Evolutionary conservation across 495 filamentous ascomycete species (phyloP).

Genomic region (Xylaria cubensis): DNA sequence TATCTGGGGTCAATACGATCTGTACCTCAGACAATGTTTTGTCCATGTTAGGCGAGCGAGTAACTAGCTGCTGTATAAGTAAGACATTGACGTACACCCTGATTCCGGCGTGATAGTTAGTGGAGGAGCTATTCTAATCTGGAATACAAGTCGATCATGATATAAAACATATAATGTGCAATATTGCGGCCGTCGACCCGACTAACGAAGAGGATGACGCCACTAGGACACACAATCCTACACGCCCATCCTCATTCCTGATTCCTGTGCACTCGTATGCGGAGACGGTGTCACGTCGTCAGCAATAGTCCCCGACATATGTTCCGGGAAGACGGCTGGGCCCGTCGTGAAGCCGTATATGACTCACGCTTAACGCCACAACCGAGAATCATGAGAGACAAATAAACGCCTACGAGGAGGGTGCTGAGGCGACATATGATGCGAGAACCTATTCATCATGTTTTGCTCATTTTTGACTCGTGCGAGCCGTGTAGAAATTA

Average conservation of each 20-base stretch:
- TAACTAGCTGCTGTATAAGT: too few relatives aligned
- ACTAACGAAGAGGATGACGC: neutral
- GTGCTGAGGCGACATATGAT: neutral
- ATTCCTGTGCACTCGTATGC: neutral
- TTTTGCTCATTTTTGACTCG: neutral
- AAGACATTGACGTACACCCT: conserved; percentile 6
- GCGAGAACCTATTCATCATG: neutral
- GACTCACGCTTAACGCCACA: neutral
- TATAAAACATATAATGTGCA: neutral
- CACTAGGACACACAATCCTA: neutral
- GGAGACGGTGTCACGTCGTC: neutral
- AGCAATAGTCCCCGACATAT: neutral
- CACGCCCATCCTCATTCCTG: neutral
- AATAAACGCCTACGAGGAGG: neutral
- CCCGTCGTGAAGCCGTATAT: neutral
- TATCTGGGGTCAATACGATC: neutral
- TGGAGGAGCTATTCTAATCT: neutral
- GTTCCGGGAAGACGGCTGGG: neutral
- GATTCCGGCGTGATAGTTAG: neutral
- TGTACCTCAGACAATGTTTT: neutral
- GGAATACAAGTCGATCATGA: conserved; percentile 1
- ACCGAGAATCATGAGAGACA: neutral
- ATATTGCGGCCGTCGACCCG: neutral
- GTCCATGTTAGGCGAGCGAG: neutral
- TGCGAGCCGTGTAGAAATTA: neutral